Conservation (phyloP, 2,329 filamentous ascomycete species). For the Tolypocladium cylindrosporum region DNA sequence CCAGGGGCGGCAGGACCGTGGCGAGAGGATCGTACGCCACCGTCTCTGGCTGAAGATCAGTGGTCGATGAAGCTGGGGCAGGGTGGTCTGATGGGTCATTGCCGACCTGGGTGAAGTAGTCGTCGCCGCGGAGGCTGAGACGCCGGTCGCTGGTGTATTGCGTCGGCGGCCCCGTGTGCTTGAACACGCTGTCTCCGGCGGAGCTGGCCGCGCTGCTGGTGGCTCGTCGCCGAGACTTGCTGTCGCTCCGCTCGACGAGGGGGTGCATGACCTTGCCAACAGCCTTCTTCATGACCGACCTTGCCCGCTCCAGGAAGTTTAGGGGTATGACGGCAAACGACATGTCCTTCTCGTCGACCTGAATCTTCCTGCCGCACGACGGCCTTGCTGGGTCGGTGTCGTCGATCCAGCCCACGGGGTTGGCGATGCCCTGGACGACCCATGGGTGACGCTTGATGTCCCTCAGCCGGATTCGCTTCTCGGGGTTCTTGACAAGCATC, state of each 20-base stretch:
- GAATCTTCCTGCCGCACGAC: conserved; percentile 73
- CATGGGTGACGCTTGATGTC: conserved; percentile 93
- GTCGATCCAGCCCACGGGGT: conserved; percentile 77
- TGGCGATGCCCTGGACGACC: conserved; percentile 70
- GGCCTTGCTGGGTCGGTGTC: conserved; percentile 79
- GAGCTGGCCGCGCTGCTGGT: conserved; percentile 57
- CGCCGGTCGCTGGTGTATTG: conserved; percentile 43
- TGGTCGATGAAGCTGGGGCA: conserved; percentile 14
- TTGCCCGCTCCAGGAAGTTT: conserved; percentile 75
- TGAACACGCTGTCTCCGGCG: conserved; percentile 40
- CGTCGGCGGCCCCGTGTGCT: conserved; percentile 37
- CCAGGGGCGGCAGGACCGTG: conserved; percentile 22
- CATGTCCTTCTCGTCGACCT: conserved; percentile 85
- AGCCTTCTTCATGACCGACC: conserved; percentile 64
- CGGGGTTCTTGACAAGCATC: conserved; percentile 81
- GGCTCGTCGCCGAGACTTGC: conserved; percentile 42
- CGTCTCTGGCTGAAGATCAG: conserved; percentile 13
- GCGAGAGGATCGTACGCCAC: conserved; percentile 29
- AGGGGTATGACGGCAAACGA: conserved; percentile 84
- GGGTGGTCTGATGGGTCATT: conserved; percentile 21
- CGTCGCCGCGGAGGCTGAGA: conserved; percentile 41
- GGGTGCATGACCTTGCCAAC: conserved; percentile 55
- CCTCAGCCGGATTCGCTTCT: conserved; percentile 75
- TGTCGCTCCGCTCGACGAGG: conserved; percentile 46
- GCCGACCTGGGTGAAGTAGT: conserved; percentile 38